A percentile compares a stretch with the other conserved stretches of the same genome.
Conservation (phyloP, 495 filamentous ascomycete species). For the Podospora pseudoanserina region DNA sequence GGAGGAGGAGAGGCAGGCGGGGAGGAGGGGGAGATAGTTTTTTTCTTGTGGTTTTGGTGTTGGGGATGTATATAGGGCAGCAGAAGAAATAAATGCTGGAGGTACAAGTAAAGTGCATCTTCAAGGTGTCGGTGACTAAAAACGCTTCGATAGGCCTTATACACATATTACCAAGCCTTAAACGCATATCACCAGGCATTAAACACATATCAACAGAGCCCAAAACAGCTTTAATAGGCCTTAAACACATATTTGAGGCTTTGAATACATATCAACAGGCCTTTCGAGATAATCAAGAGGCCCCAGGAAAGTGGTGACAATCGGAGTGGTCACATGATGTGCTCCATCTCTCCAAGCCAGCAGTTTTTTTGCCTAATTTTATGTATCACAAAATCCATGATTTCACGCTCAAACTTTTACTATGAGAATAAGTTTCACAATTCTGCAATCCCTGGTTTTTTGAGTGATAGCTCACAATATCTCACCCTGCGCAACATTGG, state of each 20-base stretch:
- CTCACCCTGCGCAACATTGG: background rate
- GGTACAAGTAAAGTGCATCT: too few relatives aligned
- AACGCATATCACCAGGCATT: too few relatives aligned
- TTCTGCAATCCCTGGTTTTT: background rate
- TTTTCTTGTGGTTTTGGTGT: background rate
- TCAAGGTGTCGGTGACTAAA: too few relatives aligned
- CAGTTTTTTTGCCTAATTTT: background rate
- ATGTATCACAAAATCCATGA: background rate
- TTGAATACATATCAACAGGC: too few relatives aligned
- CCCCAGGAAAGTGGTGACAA: background rate
- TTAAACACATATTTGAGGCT: too few relatives aligned
- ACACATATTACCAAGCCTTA: too few relatives aligned
- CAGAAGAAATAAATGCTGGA: too few relatives aligned
- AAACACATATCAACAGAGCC: too few relatives aligned
- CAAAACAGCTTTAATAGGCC: too few relatives aligned
- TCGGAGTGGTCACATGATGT: background rate
- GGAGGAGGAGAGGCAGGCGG: background rate
- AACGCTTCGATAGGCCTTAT: too few relatives aligned
- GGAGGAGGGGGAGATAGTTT: background rate
- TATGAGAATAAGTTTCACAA: slow-evolving; percentile 8
- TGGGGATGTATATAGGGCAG: too few relatives aligned
- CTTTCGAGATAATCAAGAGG: too few relatives aligned
- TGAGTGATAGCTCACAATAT: slow-evolving; percentile 3
- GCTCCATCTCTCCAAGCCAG: background rate
- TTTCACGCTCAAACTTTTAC: background rate